Base-by-base conservation (phyloP, 1,284 basidiomycete species). In the Ganoderma leucocontextum region DNA sequence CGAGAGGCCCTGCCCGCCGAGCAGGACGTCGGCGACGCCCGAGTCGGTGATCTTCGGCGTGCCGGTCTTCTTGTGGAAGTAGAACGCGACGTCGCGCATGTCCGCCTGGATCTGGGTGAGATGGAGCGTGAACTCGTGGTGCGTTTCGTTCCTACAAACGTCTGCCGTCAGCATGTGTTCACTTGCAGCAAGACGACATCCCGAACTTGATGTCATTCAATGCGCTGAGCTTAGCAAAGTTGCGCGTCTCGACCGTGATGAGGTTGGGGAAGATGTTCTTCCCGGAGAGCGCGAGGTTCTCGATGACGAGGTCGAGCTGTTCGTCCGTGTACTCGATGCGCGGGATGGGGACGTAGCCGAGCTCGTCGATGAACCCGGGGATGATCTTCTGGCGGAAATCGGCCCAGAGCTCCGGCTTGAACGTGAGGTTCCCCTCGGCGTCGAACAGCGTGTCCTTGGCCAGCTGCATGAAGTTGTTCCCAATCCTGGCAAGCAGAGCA, bases 291-390 rank as follows among this genome's bases (percentile, higher is more conserved):
- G 95, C 92, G 39, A 98, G 86, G 81, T 98, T 97, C 86, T 99
- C 97, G 70, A 98, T 89, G 68, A 98, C 94, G 62, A 97, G 85
- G 75, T 97, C 95, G 71, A 96, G 80, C n/a, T 86, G 80, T 62
- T 93, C 90, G 78, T 96, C 94, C n/a, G 90, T 91, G 82, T 96
- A 97, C 81, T 98, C 96, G 80, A 95, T 90, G 59, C 95, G 90
- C 0, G 95, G 96, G 72, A 98, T 96, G 33, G 97, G 97, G 65
- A 99, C 82, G 79, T 96, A 95, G 29, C 95, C 95, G 70, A 95
- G 89, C 82, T 89, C 82, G 63, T 91, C 86, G 77, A 97, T 89
- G 64, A 98, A 79, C 25, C 87, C 82, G 25, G 97, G 97, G 0
- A 98, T 77, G 74, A 98, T 94, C 71, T 95, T 90, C 62, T 86